Evolutionary conservation across 306 rosid genomes (phyloP).

Genomic region (Leucaena leucocephala): DNA sequence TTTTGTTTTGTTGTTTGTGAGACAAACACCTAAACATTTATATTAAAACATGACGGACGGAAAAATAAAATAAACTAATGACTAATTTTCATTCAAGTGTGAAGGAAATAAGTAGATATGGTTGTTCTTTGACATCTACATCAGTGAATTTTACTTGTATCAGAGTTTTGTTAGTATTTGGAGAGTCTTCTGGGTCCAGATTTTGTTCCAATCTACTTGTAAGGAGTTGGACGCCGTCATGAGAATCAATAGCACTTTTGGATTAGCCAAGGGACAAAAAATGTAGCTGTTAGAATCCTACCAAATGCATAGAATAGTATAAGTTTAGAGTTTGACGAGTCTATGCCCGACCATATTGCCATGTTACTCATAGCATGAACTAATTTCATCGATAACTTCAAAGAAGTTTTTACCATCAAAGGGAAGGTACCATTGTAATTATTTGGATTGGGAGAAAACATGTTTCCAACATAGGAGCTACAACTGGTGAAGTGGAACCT

Average conservation of each 20-base stretch:
- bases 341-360: not conserved
- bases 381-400: not conserved
- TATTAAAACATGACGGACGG: not conserved
- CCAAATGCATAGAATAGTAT: not conserved
- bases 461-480: not conserved
- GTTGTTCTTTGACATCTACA: not conserved
- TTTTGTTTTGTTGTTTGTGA: constrained; percentile 10
- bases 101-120: not conserved
- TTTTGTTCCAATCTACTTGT: not conserved
- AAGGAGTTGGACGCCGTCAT: not conserved
- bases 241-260: not conserved
- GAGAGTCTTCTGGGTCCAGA: not conserved
- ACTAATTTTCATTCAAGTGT: constrained; percentile 8
- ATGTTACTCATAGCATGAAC: not conserved
- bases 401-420: not conserved
- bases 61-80: not conserved
- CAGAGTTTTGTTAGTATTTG: not conserved
- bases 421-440: not conserved
- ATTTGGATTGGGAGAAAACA: not conserved
- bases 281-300: not conserved
- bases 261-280: not conserved
- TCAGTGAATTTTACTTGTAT: not conserved
- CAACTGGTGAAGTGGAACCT: not conserved
- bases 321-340: not conserved
- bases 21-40: not conserved